phyloP scores from a whole-genome alignment of 2,329 filamentous ascomycete species.

The Pseudogymnoascus sp. region DNA sequence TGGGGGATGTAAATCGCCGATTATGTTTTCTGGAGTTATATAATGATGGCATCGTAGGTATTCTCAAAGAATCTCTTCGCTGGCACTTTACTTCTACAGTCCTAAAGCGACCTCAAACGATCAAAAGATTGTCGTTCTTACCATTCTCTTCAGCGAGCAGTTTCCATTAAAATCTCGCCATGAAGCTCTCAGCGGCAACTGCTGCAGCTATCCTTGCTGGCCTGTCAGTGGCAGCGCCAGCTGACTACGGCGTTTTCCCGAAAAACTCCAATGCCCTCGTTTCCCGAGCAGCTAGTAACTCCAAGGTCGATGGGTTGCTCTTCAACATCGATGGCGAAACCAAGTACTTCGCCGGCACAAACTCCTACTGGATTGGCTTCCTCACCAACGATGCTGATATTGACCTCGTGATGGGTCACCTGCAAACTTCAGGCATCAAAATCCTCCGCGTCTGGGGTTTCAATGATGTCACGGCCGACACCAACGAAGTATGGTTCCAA shows the following conservation, averaged over 20 bases:
- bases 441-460: constrained; percentile 57
- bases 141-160: neutral
- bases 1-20: neutral
- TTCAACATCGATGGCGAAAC: constrained; percentile 38
- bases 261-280: neutral
- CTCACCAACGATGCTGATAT: constrained; percentile 46
- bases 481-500: constrained; percentile 13
- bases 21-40: neutral
- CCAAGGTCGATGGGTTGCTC: constrained; percentile 22
- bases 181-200: constrained; percentile 1
- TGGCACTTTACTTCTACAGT: neutral
- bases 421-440: constrained; percentile 47
- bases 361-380: constrained; percentile 50
- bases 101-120: neutral
- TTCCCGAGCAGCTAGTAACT: neutral
- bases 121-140: too few species aligned
- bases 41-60: neutral
- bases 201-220: neutral
- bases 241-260: neutral
- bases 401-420: constrained; percentile 42
- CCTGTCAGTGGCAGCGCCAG: neutral
- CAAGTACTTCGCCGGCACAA: constrained; percentile 46
- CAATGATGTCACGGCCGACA: constrained; percentile 44
- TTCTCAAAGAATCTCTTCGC: neutral
- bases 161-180: neutral